A percentile compares a stretch with the other conserved stretches of the same genome.
phyloP scores from a whole-genome alignment of 2,329 filamentous ascomycete species.

The Ophiostoma angusticollis region DNA sequence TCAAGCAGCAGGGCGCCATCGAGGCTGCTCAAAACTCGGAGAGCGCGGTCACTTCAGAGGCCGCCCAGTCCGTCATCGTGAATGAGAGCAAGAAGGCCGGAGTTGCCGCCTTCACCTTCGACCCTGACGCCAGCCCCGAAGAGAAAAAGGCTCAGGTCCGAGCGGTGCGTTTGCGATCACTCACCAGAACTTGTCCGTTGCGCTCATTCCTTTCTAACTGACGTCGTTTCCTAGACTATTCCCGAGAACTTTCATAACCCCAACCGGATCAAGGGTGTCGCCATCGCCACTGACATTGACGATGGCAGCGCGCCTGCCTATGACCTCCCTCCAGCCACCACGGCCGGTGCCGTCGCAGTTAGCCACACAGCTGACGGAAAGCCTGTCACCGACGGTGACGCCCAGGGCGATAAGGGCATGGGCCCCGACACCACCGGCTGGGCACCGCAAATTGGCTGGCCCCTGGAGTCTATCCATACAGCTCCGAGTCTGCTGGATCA shows the following conservation, averaged over 20 bases:
- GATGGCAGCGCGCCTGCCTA: constrained; percentile 57
- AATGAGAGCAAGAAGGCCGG: constrained; percentile 70
- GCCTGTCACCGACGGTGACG: constrained; percentile 33
- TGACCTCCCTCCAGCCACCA: constrained; percentile 64
- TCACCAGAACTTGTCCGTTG: neutral
- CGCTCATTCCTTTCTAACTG: constrained; percentile 3
- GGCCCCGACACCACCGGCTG: constrained; percentile 57
- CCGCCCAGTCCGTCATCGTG: constrained; percentile 61
- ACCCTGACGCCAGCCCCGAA: constrained; percentile 71
- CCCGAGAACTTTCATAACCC: constrained; percentile 49
- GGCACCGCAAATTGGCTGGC: constrained; percentile 74
- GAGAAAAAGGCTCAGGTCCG: constrained; percentile 71
- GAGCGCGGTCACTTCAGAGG: constrained; percentile 52
- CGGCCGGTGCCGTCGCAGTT: constrained; percentile 46
- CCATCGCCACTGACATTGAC: constrained; percentile 68
- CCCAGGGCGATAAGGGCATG: constrained; percentile 42
- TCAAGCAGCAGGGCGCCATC: constrained; percentile 69
- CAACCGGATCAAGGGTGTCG: constrained; percentile 48
- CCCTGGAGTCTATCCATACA: constrained; percentile 40
- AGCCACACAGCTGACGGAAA: constrained; percentile 28
- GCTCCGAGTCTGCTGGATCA: constrained; percentile 70
- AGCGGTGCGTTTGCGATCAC: constrained; percentile 43
- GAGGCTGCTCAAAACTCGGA: constrained; percentile 64
- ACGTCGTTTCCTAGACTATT: constrained; percentile 42
- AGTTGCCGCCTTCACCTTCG: constrained; percentile 68